Percentiles rank a stretch among this genome's conserved stretches.
Conservation (phyloP, 768 basidiomycete genomes). For the Albatrellus ellisii region DNA sequence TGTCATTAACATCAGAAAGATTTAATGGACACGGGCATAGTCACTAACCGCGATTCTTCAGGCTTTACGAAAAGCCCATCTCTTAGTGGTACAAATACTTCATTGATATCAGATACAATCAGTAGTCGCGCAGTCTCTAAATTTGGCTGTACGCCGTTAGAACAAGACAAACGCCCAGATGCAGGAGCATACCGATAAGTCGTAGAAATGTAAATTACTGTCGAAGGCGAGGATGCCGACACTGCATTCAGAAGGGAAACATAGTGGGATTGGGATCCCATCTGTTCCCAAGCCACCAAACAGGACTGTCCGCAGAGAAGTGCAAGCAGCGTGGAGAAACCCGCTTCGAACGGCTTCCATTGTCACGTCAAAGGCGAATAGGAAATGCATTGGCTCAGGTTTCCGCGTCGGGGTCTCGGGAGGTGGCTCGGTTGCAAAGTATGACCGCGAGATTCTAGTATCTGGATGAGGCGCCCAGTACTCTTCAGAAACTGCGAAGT, state of each 20-base stretch:
- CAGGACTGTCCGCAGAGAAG: constrained; percentile 44
- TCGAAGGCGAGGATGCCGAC: constrained; percentile 84
- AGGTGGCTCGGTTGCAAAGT: constrained; percentile 36
- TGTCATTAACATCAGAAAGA: constrained; percentile 8
- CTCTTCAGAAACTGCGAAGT: constrained; percentile 64
- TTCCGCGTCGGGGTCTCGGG: constrained; percentile 32
- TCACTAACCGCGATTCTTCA: constrained; percentile 43
- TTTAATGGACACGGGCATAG: neutral
- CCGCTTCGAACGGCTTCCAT: constrained; percentile 53
- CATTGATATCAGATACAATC: constrained; percentile 82
- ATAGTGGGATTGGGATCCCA: constrained; percentile 27
- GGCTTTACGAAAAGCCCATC: constrained; percentile 71
- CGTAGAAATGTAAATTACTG: constrained; percentile 71
- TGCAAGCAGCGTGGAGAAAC: constrained; percentile 54
- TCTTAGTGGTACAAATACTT: constrained; percentile 73
- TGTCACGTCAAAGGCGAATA: constrained; percentile 88
- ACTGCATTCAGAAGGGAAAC: constrained; percentile 38
- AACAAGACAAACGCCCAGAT: neutral
- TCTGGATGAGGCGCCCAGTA: constrained; percentile 79
- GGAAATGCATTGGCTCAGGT: constrained; percentile 56
- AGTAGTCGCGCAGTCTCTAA: constrained; percentile 34
- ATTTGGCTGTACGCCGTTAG: constrained; percentile 18
- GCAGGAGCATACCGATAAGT: constrained; percentile 57
- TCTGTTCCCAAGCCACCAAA: constrained; percentile 42
- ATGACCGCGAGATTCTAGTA: constrained; percentile 36